phyloP scores from a whole-genome alignment of 2,329 filamentous ascomycete genomes.

The Aspergillus aculeatus region DNA sequence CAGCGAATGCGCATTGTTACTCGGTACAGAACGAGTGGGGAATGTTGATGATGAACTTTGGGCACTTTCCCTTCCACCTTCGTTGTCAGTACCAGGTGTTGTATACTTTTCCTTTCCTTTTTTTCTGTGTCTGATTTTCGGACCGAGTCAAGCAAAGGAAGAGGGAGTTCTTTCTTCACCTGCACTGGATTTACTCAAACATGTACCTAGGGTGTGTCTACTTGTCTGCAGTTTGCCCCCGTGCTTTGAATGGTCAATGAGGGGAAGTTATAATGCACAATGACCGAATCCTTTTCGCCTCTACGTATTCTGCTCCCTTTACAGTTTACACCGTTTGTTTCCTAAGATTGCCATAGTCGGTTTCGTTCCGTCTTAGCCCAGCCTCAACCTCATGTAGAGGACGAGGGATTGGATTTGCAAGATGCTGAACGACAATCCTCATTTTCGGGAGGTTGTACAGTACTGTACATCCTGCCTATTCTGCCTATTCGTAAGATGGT shows the following conservation, averaged over 20 bases:
- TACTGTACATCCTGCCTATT: no score
- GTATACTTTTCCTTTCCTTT: neutral
- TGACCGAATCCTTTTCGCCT: constrained; percentile 1
- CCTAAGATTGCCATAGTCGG: neutral
- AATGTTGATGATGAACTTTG: neutral
- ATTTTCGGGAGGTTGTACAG: neutral
- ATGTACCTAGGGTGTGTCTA: neutral
- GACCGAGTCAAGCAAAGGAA: neutral
- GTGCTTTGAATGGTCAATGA: neutral
- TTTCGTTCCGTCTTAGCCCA: neutral
- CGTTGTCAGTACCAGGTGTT: no score
- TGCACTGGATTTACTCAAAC: no score
- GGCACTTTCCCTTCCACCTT: neutral
- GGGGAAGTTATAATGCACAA: constrained; percentile 1
- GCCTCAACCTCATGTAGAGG: neutral
- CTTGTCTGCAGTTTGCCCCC: neutral
- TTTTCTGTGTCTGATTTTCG: neutral
- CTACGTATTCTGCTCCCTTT: neutral
- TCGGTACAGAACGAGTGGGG: neutral
- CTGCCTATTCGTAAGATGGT: neutral
- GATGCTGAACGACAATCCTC: neutral
- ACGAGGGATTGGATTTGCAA: no score
- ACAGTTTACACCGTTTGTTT: neutral
- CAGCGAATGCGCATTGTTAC: neutral
- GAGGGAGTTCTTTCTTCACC: neutral